Base-by-base conservation (phyloP, 805 yeast genomes). In the Wickerhamiella allomyrinae region DNA sequence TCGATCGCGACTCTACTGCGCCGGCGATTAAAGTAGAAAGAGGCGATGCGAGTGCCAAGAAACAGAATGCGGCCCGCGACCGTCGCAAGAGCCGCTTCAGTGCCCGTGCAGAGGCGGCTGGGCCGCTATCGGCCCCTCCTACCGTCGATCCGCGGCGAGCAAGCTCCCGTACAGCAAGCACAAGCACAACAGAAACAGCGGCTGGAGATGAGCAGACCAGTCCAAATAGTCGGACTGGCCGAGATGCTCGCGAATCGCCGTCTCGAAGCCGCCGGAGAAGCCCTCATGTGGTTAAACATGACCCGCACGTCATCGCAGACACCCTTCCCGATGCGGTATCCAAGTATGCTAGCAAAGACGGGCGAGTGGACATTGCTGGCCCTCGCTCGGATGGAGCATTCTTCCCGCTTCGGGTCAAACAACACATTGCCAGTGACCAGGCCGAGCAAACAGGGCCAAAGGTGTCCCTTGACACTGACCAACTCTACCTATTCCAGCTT, bases 1-100 rank as follows among this genome's bases (percentile, higher is more conserved):
- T 82, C 51, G 95, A 85, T 51, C 67, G 95, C 57, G 94, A 76
- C 19, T 76, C 81, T 21, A 72, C 74, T 42, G 87, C 86, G 0
- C 85, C 86, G 4, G 70, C 67, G 49, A 62, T 69, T 45, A 64
- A 40, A 45, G 55, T 45, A 24, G 55, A 34, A 51, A 56, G 39
- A 24, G 53, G 24, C 37, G 62, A 39, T 42, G 66, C 36, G 61
- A 63, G 33, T 2, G 23, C 41, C 14, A 24, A 33, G 13, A 34
- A 17, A 17, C 34, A 29, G 10, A 21, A 22, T 37, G 43, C 25
- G 24, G 33, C 17, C 29, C 44, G 23, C 15, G 46, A 43, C 8
- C 51, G 48, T 21, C 49, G 49, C 15, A 42, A 36, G 36, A 21
- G 25, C 43, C 40, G 44, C 46, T 33, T 49, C 40, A 52, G 53